Evolutionary conservation across 768 basidiomycete species (phyloP).

Genomic region (Mycena belliarum): DNA sequence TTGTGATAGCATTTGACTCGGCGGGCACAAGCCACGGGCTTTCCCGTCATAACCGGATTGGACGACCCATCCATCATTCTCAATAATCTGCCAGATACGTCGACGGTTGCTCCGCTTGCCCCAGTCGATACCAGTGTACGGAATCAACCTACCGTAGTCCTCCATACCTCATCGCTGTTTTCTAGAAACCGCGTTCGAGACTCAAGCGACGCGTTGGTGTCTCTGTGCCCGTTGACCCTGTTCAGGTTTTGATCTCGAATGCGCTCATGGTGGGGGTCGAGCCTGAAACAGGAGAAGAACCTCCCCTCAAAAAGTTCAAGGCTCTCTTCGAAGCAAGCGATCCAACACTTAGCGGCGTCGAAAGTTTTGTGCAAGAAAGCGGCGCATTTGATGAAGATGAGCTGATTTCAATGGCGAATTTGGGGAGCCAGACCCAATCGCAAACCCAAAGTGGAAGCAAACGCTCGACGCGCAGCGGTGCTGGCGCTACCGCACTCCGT

Average conservation of each 20-base stretch:
- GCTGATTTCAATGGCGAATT: conserved; percentile 1
- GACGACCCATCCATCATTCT: conserved; percentile 46
- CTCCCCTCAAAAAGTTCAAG: conserved; percentile 69
- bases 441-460: conserved; percentile 24
- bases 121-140: conserved; percentile 13
- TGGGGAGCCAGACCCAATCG: conserved; percentile 37
- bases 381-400: conserved; percentile 20
- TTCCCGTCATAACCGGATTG: conserved; percentile 42
- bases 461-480: conserved; percentile 15
- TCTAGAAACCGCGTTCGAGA: conserved; percentile 38
- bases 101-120: conserved; percentile 19
- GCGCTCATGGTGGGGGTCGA: conserved; percentile 15
- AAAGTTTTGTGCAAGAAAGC: conserved; percentile 21
- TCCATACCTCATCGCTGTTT: not conserved
- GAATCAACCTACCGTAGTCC: conserved; percentile 8
- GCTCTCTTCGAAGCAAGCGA: conserved; percentile 68
- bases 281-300: conserved; percentile 39
- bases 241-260: conserved; percentile 18
- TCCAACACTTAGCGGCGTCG: conserved; percentile 42
- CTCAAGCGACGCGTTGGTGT: conserved; percentile 59
- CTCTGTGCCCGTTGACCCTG: conserved; percentile 22
- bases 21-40: conserved; percentile 35
- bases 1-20: conserved; percentile 42
- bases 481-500: conserved; percentile 22
- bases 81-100: conserved; percentile 31